Evolutionary conservation across 306 rosid species (phyloP), one percentile per base, ranked within the genome.

Genomic region (Astragalus glycyphyllos): DNA sequence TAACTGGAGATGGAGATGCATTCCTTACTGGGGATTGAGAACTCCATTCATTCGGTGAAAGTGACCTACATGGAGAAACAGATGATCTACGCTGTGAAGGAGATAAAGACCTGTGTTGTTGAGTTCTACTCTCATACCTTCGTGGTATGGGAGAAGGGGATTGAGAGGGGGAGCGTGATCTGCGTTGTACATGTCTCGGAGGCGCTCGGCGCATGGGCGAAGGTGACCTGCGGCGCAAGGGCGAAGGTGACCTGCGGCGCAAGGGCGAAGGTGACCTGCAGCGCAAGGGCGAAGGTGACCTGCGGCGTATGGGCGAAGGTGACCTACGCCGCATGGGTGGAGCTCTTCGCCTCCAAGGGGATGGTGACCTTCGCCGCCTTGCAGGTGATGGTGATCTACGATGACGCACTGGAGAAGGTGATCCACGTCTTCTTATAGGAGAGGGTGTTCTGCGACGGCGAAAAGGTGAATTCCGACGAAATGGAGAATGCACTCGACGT

Each of bases 381-480:
- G 37, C 1, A 2, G 50, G 81, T 5, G 81, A 51, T 10, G 89
- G 92, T 20, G 84, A 79, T n/a, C 77, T 65, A 0, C 56, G 65
- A 0, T 79, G 88, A 60, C 5, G 34, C 1, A 34, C n/a, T 0
- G 57, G 58, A 34, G 72, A 67, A 16, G 34, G 79, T 0, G 83
- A 81, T 14, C 80, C 63, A 0, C 77, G 85, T 7, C 71, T 72
- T 16, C 77, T 70, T 0, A 38, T 0, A 4, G 88, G 86, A 5
- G 96, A 79, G 9, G 88, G 94, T 8, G 94, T 66, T 5, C 89
- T 80, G 0, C 74, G 85, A 6, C 83, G 88, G 8, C 85, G 48
- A 42, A 42, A 42, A 10, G 48, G 48, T 42, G 48, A 42, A 42
- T 10, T 42, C 4, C 13, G 77, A 3, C 56, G 83, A 1, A 48